These are phyloP conservation scores for Exophiala mesophila DNA, from an alignment of 2,329 filamentous ascomycete genomes.

Conservation along the genomic window DNA sequence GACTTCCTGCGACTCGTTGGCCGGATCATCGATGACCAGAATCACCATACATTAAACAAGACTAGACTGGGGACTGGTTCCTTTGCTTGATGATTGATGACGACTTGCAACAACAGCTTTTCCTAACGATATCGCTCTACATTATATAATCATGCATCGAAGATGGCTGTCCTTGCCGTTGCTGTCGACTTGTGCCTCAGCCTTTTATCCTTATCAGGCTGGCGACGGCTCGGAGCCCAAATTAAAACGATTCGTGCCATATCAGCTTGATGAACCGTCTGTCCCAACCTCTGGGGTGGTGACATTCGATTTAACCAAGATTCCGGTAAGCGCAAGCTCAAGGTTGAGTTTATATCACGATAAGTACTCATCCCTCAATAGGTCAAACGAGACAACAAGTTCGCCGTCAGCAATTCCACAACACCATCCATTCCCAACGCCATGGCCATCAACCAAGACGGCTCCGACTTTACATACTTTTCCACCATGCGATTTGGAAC, in stretches of 20 bases:
- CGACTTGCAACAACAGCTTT: not conserved
- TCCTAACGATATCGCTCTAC: not conserved
- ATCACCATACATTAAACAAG: conserved; percentile 1
- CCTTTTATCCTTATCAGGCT: conserved; percentile 41
- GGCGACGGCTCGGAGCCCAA: conserved; percentile 17
- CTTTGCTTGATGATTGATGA: conserved; percentile 3
- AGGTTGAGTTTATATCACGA: not conserved
- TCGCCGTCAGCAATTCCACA: conserved; percentile 40
- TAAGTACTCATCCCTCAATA: conserved; percentile 15
- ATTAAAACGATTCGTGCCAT: conserved; percentile 33
- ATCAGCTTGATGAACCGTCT: conserved; percentile 20
- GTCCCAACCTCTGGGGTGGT: conserved; percentile 27
- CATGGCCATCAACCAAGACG: conserved; percentile 50
- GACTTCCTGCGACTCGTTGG: conserved; percentile 10
- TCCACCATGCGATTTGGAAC: conserved; percentile 47
- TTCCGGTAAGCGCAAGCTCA: conserved; percentile 20
- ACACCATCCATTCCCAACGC: conserved; percentile 42
- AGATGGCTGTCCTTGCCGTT: conserved; percentile 24
- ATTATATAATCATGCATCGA: conserved; percentile 22
- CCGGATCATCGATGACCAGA: conserved; percentile 11
- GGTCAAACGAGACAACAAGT: conserved; percentile 45
- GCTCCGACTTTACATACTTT: conserved; percentile 52
- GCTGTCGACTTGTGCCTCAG: conserved; percentile 27
- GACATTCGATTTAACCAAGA: conserved; percentile 36
- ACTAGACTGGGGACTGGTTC: conserved; percentile 18